phyloP scores from a whole-genome alignment of 495 filamentous ascomycete species.

The Cercophora sp. region DNA sequence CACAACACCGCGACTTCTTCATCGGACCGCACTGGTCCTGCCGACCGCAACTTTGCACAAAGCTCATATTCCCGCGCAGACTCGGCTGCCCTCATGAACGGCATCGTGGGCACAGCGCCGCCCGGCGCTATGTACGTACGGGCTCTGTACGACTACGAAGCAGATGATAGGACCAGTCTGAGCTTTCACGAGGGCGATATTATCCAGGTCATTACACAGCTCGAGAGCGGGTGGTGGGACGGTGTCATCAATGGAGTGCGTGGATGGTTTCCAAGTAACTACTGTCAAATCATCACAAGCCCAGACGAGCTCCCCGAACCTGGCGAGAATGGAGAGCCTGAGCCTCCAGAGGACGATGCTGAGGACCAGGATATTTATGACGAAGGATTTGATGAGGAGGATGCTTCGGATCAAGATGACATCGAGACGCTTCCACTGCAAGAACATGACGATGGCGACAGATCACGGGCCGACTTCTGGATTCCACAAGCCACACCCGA shows the following conservation, averaged over 20 bases:
- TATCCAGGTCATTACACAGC: constrained; percentile 94
- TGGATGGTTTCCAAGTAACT: constrained; percentile 99
- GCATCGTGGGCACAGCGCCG: constrained; percentile 65
- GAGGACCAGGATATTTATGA: constrained; percentile 48
- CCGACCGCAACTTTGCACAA: background rate
- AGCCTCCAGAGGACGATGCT: constrained; percentile 67
- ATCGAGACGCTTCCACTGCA: constrained; percentile 59
- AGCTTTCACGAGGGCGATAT: constrained; percentile 94
- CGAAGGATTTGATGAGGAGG: constrained; percentile 32
- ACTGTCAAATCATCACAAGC: constrained; percentile 79
- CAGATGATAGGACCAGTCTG: constrained; percentile 92
- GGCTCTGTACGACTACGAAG: constrained; percentile 94
- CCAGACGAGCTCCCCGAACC: constrained; percentile 58
- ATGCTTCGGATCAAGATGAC: constrained; percentile 37
- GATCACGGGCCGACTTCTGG: constrained; percentile 94
- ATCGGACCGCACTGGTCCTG: too few species aligned
- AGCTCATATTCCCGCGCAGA: constrained; percentile 8
- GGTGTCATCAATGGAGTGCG: constrained; percentile 89
- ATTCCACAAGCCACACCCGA: constrained; percentile 96
- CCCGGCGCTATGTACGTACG: constrained; percentile 84
- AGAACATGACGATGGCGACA: constrained; percentile 64
- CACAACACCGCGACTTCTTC: constrained; percentile 34
- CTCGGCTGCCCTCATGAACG: constrained; percentile 54
- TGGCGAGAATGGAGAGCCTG: constrained; percentile 59
- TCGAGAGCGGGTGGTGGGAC: constrained; percentile 99